phyloP scores from a whole-genome alignment of 169 alveolate species.

The Plasmodium chabaudi region DNA sequence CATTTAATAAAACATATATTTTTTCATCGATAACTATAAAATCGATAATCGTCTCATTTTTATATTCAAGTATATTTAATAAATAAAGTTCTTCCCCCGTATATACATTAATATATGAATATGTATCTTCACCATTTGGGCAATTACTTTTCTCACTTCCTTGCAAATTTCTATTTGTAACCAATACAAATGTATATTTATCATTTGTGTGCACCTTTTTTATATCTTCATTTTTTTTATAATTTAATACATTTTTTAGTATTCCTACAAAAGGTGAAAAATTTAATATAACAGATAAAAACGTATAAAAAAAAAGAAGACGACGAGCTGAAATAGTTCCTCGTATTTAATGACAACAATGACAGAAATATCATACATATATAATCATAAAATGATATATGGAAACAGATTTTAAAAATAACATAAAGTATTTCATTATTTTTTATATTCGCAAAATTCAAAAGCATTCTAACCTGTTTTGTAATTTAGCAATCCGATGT shows the following conservation, averaged over 20 bases:
- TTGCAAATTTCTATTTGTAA: slow-evolving; percentile 8
- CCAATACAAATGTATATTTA: slow-evolving; percentile 32
- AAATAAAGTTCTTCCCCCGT: slow-evolving; percentile 10
- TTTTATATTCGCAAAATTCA: neutral
- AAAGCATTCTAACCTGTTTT: slow-evolving; percentile 52
- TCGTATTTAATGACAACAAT: neutral
- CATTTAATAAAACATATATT: slow-evolving; percentile 17
- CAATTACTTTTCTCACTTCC: neutral
- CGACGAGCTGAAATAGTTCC: neutral
- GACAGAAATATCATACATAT: no score
- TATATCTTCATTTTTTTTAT: slow-evolving; percentile 51
- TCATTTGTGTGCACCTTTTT: slow-evolving; percentile 61
- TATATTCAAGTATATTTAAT: slow-evolving; percentile 41
- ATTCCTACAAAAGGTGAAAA: slow-evolving; percentile 14
- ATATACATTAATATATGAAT: slow-evolving; percentile 52
- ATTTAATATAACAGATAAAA: neutral
- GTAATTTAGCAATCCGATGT: slow-evolving; percentile 63
- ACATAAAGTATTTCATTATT: neutral
- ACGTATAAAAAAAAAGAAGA: neutral
- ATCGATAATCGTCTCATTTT: slow-evolving; percentile 47
- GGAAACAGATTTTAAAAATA: neutral
- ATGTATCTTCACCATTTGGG: slow-evolving; percentile 6
- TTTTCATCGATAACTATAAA: slow-evolving; percentile 48
- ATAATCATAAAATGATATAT: neutral
- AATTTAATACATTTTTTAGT: slow-evolving; percentile 24